A percentile compares a stretch with the other conserved stretches of the same genome.
Conservation (phyloP, 495 filamentous ascomycete species). For the Talaromyces borbonicus region DNA sequence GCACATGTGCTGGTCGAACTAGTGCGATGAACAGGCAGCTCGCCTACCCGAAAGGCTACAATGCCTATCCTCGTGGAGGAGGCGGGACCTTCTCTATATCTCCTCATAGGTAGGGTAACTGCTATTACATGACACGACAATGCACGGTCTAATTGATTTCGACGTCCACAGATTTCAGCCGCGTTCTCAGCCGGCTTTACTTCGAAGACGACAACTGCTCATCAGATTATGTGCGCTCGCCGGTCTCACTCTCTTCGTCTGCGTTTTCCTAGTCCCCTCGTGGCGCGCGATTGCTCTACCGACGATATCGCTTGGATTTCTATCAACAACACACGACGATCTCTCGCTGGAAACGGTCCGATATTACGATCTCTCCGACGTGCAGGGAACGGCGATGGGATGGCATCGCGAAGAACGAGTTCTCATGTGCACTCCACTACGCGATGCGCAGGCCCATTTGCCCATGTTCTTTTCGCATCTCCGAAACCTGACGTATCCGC, state of each 20-base stretch:
- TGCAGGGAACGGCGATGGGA: conserved; percentile 78
- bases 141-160: conserved; percentile 7
- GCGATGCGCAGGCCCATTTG: conserved; percentile 87
- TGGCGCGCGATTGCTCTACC: conserved; percentile 57
- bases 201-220: conserved; percentile 65
- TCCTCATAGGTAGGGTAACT: conserved; percentile 61
- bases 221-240: conserved; percentile 50
- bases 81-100: conserved; percentile 71
- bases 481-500: conserved; percentile 93
- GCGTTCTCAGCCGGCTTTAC: conserved; percentile 61
- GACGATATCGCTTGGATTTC: conserved; percentile 56
- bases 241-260: conserved; percentile 46
- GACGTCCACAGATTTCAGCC: conserved; percentile 65
- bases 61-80: conserved; percentile 50
- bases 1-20: conserved; percentile 16
- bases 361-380: conserved; percentile 89
- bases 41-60: conserved; percentile 70
- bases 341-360: conserved; percentile 84
- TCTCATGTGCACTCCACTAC: conserved; percentile 85
- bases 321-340: conserved; percentile 52
- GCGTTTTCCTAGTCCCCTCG: conserved; percentile 59
- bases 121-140: conserved; percentile 1
- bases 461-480: conserved; percentile 98
- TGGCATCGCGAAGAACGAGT: conserved; percentile 96
- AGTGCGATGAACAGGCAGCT: conserved; percentile 47